Conservation (phyloP, 148 eudicot genomes). For the Tetragonia tetragonoides region DNA sequence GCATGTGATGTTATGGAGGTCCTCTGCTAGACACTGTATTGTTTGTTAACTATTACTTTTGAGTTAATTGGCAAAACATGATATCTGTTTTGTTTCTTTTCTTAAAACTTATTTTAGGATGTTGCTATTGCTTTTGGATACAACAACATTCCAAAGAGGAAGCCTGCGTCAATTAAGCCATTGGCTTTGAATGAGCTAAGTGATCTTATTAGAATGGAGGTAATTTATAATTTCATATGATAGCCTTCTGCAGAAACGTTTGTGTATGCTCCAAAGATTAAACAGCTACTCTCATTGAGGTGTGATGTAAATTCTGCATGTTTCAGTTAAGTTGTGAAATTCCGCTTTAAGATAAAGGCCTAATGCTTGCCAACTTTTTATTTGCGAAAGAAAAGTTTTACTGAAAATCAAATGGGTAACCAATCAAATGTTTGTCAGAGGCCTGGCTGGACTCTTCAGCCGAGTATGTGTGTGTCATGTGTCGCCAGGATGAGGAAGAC, state of each 20-base stretch:
- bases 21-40: background rate
- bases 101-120: conserved; percentile 43
- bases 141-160: conserved; percentile 80
- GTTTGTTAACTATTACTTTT: background rate
- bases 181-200: conserved; percentile 64
- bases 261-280: background rate
- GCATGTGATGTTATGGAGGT: conserved; percentile 99
- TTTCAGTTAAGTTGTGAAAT: background rate
- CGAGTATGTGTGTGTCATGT: too few relatives aligned
- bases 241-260: background rate
- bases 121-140: conserved; percentile 98
- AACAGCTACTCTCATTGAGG: background rate
- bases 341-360: background rate
- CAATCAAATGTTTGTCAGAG: too few relatives aligned
- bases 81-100: background rate
- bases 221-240: conserved; percentile 39
- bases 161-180: conserved; percentile 74
- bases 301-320: background rate
- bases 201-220: conserved; percentile 81
- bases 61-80: background rate
- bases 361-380: background rate
- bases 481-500: too few relatives aligned
- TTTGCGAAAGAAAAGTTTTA: too few relatives aligned
- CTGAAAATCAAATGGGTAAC: too few relatives aligned
- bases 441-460: too few relatives aligned